Evolutionary conservation across 306 rosid genomes (phyloP).

Genomic region (Rosa rugosa): DNA sequence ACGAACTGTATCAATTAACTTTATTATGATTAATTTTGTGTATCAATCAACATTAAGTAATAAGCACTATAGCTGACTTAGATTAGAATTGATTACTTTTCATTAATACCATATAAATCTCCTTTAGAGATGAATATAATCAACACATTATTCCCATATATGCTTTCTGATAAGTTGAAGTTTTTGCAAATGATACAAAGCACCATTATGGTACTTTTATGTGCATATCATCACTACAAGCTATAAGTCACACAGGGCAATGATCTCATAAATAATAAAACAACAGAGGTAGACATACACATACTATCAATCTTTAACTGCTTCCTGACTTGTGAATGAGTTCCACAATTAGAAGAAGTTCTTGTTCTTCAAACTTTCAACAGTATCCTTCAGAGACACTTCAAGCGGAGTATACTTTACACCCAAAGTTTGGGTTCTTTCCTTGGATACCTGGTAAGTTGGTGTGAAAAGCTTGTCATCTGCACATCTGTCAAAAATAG

Average conservation of each 20-base stretch:
- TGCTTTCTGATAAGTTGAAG: background rate
- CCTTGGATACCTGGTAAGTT: conserved; percentile 25
- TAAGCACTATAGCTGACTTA: no score
- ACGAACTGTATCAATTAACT: background rate
- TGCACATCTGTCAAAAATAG: conserved; percentile 20
- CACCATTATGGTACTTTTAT: background rate
- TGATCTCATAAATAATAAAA: no score
- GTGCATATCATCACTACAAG: background rate
- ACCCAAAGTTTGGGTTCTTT: conserved; percentile 22
- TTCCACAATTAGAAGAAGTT: conserved; percentile 4
- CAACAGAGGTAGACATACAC: no score
- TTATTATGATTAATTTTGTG: no score
- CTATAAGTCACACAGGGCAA: no score
- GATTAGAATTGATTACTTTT: no score
- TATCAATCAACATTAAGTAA: no score
- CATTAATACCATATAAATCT: no score
- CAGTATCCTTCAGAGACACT: conserved; percentile 24
- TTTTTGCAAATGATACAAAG: background rate
- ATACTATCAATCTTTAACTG: background rate
- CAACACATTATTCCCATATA: no score
- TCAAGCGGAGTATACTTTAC: conserved; percentile 28
- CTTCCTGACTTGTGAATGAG: background rate
- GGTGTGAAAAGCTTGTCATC: conserved; percentile 20
- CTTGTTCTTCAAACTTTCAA: conserved; percentile 36
- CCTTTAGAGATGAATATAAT: no score